Conservation (phyloP, 2,329 filamentous ascomycete genomes). For the Penicillium freii region DNA sequence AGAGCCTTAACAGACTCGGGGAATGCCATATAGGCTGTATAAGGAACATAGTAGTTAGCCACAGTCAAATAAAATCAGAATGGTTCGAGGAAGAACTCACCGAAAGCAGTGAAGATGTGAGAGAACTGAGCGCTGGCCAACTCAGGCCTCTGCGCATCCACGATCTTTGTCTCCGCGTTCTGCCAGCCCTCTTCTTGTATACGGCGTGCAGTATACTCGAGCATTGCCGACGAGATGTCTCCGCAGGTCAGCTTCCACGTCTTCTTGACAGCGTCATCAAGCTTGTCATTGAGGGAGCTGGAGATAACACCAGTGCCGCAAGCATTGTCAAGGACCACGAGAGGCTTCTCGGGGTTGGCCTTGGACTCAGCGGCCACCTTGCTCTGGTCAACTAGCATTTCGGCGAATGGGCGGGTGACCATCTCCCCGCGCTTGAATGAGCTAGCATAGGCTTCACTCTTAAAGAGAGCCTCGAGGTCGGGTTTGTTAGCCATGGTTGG, state of each 20-base stretch:
- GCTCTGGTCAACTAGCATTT: constrained; percentile 30
- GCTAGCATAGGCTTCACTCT: constrained; percentile 22
- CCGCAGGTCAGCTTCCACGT: constrained; percentile 51
- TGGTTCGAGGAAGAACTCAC: constrained; percentile 19
- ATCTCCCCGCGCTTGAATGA: constrained; percentile 32
- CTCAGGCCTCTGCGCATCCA: constrained; percentile 51
- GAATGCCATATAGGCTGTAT: constrained; percentile 45
- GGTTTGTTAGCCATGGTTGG: constrained; percentile 7
- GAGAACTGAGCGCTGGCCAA: constrained; percentile 43
- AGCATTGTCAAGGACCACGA: constrained; percentile 52
- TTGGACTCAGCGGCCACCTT: constrained; percentile 21
- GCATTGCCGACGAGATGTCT: constrained; percentile 48
- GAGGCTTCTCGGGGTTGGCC: constrained; percentile 17
- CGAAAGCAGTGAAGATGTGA: constrained; percentile 50
- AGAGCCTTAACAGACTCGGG: constrained; percentile 43
- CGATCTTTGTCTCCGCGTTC: constrained; percentile 43
- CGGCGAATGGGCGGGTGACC: constrained; percentile 32
- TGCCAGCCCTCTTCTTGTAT: constrained; percentile 47
- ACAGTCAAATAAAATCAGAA: neutral
- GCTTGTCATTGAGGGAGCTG: constrained; percentile 43
- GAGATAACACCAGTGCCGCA: constrained; percentile 55
- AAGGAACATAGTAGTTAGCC: neutral
- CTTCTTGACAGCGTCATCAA: constrained; percentile 41
- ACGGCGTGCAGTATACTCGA: constrained; percentile 44
- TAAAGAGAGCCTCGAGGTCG: constrained; percentile 12